phyloP scores from a whole-genome alignment of 2,329 filamentous ascomycete genomes.

The Teratosphaeria gauchensis region DNA sequence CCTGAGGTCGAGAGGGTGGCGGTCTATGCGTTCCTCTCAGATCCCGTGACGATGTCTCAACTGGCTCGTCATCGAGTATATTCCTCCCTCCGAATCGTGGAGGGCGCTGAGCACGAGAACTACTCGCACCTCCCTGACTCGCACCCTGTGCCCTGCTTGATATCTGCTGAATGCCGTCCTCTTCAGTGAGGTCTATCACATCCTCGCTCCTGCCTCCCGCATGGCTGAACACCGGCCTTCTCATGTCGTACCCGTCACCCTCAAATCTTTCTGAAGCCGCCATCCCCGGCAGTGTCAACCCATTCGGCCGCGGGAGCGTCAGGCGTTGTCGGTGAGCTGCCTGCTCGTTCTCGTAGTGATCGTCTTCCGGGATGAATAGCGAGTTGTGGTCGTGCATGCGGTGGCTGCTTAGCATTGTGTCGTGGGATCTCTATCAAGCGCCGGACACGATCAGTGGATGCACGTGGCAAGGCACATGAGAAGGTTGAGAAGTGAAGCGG shows the following conservation, averaged over 20 bases:
- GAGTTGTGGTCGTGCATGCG: slow-evolving; percentile 3
- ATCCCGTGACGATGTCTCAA: not conserved
- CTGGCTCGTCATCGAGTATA: slow-evolving; percentile 8
- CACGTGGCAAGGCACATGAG: not conserved
- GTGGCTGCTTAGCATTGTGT: slow-evolving; percentile 7
- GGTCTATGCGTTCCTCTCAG: not conserved
- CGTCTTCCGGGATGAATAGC: slow-evolving; percentile 21
- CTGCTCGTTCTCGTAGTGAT: slow-evolving; percentile 25
- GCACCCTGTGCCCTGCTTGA: too few relatives aligned
- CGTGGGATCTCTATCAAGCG: slow-evolving; percentile 7
- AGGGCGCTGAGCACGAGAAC: slow-evolving; percentile 26
- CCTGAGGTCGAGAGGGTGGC: slow-evolving; percentile 1
- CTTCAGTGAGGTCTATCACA: slow-evolving; percentile 31
- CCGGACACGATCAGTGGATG: not conserved
- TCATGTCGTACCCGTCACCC: slow-evolving; percentile 47
- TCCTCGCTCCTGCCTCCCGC: slow-evolving; percentile 3
- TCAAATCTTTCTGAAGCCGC: slow-evolving; percentile 25
- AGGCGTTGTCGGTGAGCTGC: slow-evolving; percentile 19
- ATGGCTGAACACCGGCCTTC: slow-evolving; percentile 37
- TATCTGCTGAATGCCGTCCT: slow-evolving; percentile 9
- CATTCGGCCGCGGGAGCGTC: slow-evolving; percentile 15
- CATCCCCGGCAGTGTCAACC: not conserved
- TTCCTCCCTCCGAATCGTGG: slow-evolving; percentile 30
- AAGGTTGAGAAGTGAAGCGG: not conserved
- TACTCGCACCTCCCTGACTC: slow-evolving; percentile 3